Base-by-base conservation (phyloP, 345 rosid genomes). In the Eucalyptus pauciflora region DNA sequence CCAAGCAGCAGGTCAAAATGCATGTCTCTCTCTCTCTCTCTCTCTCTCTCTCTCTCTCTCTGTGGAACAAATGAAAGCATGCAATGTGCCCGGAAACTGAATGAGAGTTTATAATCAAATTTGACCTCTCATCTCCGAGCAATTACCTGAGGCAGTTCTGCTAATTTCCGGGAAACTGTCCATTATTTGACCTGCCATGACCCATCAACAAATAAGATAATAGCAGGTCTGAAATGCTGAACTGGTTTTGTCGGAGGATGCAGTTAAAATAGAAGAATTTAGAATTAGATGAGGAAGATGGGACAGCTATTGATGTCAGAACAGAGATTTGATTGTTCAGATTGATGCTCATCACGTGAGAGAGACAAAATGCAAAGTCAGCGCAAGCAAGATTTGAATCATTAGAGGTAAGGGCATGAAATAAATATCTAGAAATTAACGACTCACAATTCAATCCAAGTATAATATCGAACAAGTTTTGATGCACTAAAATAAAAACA, bases 41-140 rank as follows among this genome's bases (percentile, higher is more conserved):
- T 41, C 69, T 56, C n/a, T 50, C 16, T 37, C 37, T 37, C 37
- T 37, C 37, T 58, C 50, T 25, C 37, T 87, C 29, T 14, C 52
- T n/a, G n/a, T n/a, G n/a, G 93, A 91, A 94, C 86, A 93, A 71
- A 88, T 88, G 56, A 85, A 95, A 89, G 62, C 92, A 76, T 93
- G 90, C 50, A 81, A 90, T 71, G 87, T 89, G 85, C 89, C 37
- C 17, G 33, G 71, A 29, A 62, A 9, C 71, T 29, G 71, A 27
- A 62, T 13, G 33, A 62, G 16, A 62, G n/a, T 62, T 62, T 62
- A 29, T 5, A 62, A 62, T 27, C 33, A n/a, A 29, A 62, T 13
- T 62, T 7, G 33, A 62, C 54, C 7, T 13, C 14, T 16, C 71
- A 29, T 62, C n/a, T n/a, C n/a, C n/a, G n/a, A n/a, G n/a, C n/a